Conservation (phyloP, 345 rosid species). For the Sapria himalayana region DNA sequence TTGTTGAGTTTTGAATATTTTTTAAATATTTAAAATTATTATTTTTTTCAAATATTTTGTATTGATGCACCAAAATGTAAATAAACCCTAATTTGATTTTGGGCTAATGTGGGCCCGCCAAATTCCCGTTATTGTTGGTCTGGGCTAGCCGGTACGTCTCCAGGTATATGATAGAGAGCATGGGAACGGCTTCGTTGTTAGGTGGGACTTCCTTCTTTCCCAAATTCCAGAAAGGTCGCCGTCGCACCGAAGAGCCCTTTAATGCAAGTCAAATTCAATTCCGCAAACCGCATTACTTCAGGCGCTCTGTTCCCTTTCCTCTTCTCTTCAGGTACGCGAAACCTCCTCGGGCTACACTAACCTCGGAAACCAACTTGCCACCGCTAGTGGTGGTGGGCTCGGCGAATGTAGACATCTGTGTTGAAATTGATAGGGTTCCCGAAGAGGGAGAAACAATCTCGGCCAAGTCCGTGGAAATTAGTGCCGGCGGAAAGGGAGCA, state of each 20-base stretch:
- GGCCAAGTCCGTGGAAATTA: constrained; percentile 50
- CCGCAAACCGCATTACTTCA: not conserved
- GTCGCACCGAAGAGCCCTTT: not conserved
- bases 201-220: constrained; percentile 4
- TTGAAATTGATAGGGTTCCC: constrained; percentile 69
- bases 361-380: constrained; percentile 8
- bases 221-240: constrained; percentile 3
- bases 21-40: too few relatives aligned
- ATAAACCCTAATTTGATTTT: too few relatives aligned
- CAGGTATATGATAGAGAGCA: not conserved
- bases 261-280: constrained; percentile 3
- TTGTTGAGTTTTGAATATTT: too few relatives aligned
- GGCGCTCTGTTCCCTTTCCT: constrained; percentile 6
- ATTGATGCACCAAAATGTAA: too few relatives aligned
- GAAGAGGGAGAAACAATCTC: constrained; percentile 65
- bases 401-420: constrained; percentile 72
- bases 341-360: constrained; percentile 1
- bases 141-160: too few relatives aligned
- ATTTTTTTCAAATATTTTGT: too few relatives aligned
- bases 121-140: too few relatives aligned
- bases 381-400: constrained; percentile 82
- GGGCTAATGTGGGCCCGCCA: too few relatives aligned
- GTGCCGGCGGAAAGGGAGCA: constrained; percentile 90
- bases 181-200: constrained; percentile 6
- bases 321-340: constrained; percentile 4